Percentiles rank a stretch among this genome's conserved stretches.
Conservation (phyloP, 371 early-diverging fungal genomes). For the Rhizomucor pusillus region DNA sequence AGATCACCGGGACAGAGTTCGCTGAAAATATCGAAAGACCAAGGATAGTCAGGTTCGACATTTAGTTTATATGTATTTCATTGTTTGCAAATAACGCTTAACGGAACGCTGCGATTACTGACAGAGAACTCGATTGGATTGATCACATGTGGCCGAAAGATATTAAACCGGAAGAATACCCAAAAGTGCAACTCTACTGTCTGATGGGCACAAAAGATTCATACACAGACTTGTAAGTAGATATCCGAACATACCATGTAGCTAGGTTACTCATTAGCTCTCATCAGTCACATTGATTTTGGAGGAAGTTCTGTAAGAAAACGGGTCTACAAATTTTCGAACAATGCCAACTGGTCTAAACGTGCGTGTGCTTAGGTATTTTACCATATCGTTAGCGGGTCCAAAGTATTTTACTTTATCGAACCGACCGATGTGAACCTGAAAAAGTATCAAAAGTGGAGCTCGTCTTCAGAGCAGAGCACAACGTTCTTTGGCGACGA, state of each 20-base stretch:
- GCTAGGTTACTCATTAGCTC: constrained; percentile 2
- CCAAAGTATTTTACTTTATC: constrained; percentile 86
- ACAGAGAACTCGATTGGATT: constrained; percentile 82
- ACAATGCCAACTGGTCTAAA: not conserved
- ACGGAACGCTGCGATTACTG: not conserved
- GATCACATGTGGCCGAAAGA: constrained; percentile 81
- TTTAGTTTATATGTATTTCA: too few species aligned
- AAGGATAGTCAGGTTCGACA: constrained; percentile 61
- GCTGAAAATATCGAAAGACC: constrained; percentile 69
- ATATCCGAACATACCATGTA: too few species aligned
- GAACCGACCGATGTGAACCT: constrained; percentile 81
- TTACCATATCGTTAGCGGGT: constrained; percentile 82
- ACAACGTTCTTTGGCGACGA: constrained; percentile 78
- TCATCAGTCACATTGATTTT: constrained; percentile 80
- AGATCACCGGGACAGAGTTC: constrained; percentile 74
- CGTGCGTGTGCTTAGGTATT: constrained; percentile 47
- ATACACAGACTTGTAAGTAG: constrained; percentile 83
- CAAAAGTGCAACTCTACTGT: constrained; percentile 86
- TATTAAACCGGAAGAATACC: constrained; percentile 60
- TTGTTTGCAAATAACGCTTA: not conserved
- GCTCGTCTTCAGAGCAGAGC: constrained; percentile 78
- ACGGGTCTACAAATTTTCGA: not conserved
- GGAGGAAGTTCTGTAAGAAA: constrained; percentile 80
- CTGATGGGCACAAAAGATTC: constrained; percentile 88
- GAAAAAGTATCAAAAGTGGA: constrained; percentile 86